Base-by-base conservation (phyloP, 345 rosid species). In the Rhodamnia rubescens region DNA sequence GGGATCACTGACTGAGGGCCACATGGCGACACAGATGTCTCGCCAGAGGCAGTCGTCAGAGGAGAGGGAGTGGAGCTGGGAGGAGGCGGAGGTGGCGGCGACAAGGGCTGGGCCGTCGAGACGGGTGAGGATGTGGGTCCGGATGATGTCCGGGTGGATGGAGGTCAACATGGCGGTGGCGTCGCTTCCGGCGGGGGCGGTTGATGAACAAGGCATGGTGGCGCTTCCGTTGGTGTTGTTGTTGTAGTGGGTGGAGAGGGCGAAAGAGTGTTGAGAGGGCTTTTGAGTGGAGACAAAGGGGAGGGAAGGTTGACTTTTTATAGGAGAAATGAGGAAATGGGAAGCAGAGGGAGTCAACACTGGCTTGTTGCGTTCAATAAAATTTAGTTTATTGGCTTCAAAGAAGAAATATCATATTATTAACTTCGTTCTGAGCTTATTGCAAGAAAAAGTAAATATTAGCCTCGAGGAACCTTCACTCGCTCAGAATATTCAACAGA, bases 101-200 rank as follows among this genome's bases (percentile, higher is more conserved):
- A 92, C 92, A 53, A 96, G 93, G 32, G 97, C 82, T 3, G 92
- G 90, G 81, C 96, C 97, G 87, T 96, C 96, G 82, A 96, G 97
- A 50, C 92, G 92, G 32, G 93, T 88, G 87, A 96, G 84, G 93
- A 96, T 89, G 82, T 91, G 91, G 82, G 93, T 69, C 16, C 74
- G 87, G 83, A 96, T 75, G 82, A 95, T 88, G 87, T 96, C 98
- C 1, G 88, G 88, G 74, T 91, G 96, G 85, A 96, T 74, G 85
- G 92, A 15, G 87, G 91, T 87, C 90, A 94, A 85, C 53, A 88
- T 55, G 36, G 88, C 84, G 53, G 40, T 1, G 83, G 61, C 55
- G 44, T 47, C 51, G 53, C 16, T 6, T 85, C 85, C 6, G 16
- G 58, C 6, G 1, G 86, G 8, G 42, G 91, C 8, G 83, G 89